A percentile compares a stretch with the other conserved stretches of the same genome.
Evolutionary conservation across 441 rosid genomes (phyloP).

Genomic region (Jatropha multifida): DNA sequence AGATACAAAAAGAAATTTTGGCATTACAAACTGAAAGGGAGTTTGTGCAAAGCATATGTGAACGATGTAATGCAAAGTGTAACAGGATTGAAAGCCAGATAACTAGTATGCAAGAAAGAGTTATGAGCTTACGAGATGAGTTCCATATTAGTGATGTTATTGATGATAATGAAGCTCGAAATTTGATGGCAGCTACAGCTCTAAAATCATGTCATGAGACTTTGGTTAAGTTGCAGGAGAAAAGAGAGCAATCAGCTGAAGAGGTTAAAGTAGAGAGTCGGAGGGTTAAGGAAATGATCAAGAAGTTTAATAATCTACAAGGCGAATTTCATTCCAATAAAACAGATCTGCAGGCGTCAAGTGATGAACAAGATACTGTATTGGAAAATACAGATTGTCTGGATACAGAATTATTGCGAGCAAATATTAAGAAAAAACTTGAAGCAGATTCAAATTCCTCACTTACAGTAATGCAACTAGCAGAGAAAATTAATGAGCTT

Average conservation of each 20-base stretch:
- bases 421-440: constrained; percentile 36
- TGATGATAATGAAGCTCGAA: constrained; percentile 73
- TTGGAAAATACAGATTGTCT: constrained; percentile 13
- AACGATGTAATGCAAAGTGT: constrained; percentile 46
- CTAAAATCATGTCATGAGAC: constrained; percentile 65
- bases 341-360: constrained; percentile 12
- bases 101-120: constrained; percentile 52
- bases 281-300: constrained; percentile 48
- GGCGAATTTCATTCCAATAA: constrained; percentile 25
- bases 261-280: constrained; percentile 47
- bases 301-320: constrained; percentile 46
- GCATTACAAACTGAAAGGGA: constrained; percentile 73
- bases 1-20: constrained; percentile 66
- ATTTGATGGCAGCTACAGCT: constrained; percentile 67
- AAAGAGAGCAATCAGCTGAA: constrained; percentile 50
- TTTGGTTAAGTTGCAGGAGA: constrained; percentile 53
- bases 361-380: constrained; percentile 30
- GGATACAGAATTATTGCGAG: constrained; percentile 28
- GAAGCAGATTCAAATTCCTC: constrained; percentile 27
- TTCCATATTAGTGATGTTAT: constrained; percentile 52
- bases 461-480: constrained; percentile 53
- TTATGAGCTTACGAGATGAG: constrained; percentile 68
- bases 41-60: constrained; percentile 56
- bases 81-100: constrained; percentile 58
- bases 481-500: constrained; percentile 68